These are phyloP conservation scores for Neonectria coccinea DNA, from an alignment of 2,329 filamentous ascomycete species.

Conservation along the genomic window DNA sequence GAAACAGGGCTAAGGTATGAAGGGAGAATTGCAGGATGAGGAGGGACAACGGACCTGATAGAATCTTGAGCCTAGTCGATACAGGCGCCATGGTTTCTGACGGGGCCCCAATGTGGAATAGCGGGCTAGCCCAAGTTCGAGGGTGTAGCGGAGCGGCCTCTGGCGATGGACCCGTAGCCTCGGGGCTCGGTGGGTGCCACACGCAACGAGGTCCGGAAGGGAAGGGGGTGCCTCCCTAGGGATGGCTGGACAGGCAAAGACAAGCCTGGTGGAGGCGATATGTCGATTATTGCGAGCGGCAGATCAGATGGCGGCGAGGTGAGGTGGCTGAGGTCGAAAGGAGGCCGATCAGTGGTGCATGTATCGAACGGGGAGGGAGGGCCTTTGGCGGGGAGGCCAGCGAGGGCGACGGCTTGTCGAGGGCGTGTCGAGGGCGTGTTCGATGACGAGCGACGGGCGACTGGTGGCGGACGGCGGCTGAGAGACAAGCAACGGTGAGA, in stretches of 20 bases:
- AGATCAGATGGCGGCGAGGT: slow-evolving; percentile 28
- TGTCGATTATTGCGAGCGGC: slow-evolving; percentile 38
- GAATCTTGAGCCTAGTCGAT: slow-evolving; percentile 69
- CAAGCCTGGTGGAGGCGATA: slow-evolving; percentile 36
- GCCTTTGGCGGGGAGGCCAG: slow-evolving; percentile 31
- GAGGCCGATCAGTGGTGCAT: slow-evolving; percentile 41
- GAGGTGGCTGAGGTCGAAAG: slow-evolving; percentile 26
- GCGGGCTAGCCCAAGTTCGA: slow-evolving; percentile 49
- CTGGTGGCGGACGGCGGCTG: slow-evolving; percentile 27
- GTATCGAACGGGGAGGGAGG: slow-evolving; percentile 33
- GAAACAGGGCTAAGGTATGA: slow-evolving; percentile 40
- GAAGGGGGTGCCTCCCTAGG: slow-evolving; percentile 45
- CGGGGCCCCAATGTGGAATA: slow-evolving; percentile 50
- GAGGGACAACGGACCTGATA: slow-evolving; percentile 67
- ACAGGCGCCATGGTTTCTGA: slow-evolving; percentile 67
- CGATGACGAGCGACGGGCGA: slow-evolving; percentile 21
- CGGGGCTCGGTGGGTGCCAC: slow-evolving; percentile 47
- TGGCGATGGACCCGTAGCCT: slow-evolving; percentile 51
- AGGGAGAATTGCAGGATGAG: slow-evolving; percentile 44
- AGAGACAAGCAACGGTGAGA: slow-evolving; percentile 38
- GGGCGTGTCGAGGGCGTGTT: slow-evolving; percentile 22
- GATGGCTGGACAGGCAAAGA: slow-evolving; percentile 30
- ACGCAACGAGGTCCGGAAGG: slow-evolving; percentile 39
- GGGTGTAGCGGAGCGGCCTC: slow-evolving; percentile 49
- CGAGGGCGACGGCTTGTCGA: slow-evolving; percentile 26